Evolutionary conservation across 352 stramenopile species (phyloP), one percentile per base, ranked within the genome.

Genomic region (Pythium dissimile): DNA sequence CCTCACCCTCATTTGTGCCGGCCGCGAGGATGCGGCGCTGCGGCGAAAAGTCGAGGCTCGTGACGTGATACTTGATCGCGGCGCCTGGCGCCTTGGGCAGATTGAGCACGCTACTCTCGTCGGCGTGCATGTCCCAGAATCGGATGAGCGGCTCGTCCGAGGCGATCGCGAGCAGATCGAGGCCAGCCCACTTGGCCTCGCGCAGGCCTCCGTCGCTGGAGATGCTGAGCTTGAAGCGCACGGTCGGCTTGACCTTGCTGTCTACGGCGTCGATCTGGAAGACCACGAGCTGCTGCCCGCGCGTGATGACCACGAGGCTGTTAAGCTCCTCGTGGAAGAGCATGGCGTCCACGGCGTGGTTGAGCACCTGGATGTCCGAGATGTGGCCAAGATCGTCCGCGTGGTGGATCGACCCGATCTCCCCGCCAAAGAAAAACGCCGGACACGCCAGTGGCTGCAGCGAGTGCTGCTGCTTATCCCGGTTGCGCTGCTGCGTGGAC

Each of bases 381-480:
- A 95, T 95, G 62, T 97, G 88, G 1, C 92, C 92, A 8, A 97
- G 62, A 51, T 98, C 93, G 63, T 98, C 92, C 0, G 88, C 88
- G 54, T 96, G 96, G 70, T 93, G 86, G 6, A 98, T 80, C 16
- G 81, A 84, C 2, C 93, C 94, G 20, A 80, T 73, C 51, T 97
- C 86, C n/a, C 87, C 91, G n/a, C 88, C 91, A 50, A 97, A 95
- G 64, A 98, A 98, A 61, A 98, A 98, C 26, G 88, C 77, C 23
- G 86, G 86, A 43, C 84, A 94, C 5, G 69, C 62, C 7, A 71
- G 75, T 8, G 77, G 67, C 46, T 30, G 13, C 37, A 18, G 7
- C 24, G 32, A 15, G 12, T 27, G 16, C 30, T 23, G 23, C 32
- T 47, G 27, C 20, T 56, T 52, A 64, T 66, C 51, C 60, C 56